Evolutionary conservation across 345 rosid genomes (phyloP), one percentile per base, ranked within the genome.

Genomic region (Punica granatum): DNA sequence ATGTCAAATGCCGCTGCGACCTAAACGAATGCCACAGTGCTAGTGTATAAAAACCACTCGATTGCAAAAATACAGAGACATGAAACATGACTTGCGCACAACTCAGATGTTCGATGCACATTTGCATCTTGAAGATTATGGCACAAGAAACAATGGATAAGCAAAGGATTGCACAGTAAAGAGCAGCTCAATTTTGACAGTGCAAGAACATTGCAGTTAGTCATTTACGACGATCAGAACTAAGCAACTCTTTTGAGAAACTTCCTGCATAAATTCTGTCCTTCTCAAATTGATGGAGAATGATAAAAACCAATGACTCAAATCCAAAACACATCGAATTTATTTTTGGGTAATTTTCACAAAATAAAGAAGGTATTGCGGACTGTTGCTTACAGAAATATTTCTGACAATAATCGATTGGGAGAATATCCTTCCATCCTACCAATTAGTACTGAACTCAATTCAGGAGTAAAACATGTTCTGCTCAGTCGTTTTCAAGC

Each of bases 1-100:
- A 72, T 94, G 80, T 67, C 99, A 84, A 67, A 94, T 94, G n/a
- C n/a, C n/a, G 70, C 99, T 94, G 93, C 82, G 80, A 72, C 58
- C 65, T 54, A 43, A 18, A 65, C 36, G 60, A 51, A 18, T 3
- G 44, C 21, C 74, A 70, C 68, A 64, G 49, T 31, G 36, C 35
- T 46, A 63, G 32, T 60, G 6, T 34, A 69, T 36, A 21, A 64
- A 68, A 60, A 11, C 19, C 26, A 56, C 19, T 30, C 61, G 19
- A 56, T 26, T 3, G 14, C 61, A 9, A 10, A 56, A 12, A 51
- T 28, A 51, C 58, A 51, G 30, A 51, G 26, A 25, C 58, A n/a
- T 51, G 7, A 51, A 51, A n/a, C 14, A 51, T 0, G 26, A n/a
- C n/a, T n/a, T 14, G 4, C 31, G 4, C 6, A 56, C 23, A n/a